These are phyloP conservation scores for Cadophora sp. DNA, from an alignment of 2,329 filamentous ascomycete genomes.

Conservation along the genomic window DNA sequence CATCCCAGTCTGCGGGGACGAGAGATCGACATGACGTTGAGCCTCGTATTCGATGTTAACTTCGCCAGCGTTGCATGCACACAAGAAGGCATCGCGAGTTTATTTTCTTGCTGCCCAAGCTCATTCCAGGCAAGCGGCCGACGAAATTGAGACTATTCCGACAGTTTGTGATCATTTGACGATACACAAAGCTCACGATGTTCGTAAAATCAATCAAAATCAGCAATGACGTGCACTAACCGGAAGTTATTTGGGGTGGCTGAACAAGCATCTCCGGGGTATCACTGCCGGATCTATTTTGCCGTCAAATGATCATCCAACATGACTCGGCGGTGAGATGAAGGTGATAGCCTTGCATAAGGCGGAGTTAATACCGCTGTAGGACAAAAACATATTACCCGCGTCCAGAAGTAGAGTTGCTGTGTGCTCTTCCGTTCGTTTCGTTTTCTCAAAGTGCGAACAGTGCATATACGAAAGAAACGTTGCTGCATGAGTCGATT, in stretches of 20 bases:
- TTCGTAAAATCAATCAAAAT: constrained; percentile 16
- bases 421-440: not conserved
- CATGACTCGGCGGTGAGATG: not conserved
- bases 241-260: constrained; percentile 1
- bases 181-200: constrained; percentile 6
- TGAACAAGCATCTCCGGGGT: constrained; percentile 4
- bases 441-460: not conserved
- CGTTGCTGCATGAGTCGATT: not conserved
- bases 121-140: constrained; percentile 7
- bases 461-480: constrained; percentile 4
- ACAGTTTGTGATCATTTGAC: constrained; percentile 2
- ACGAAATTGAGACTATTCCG: constrained; percentile 1
- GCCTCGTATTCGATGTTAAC: constrained; percentile 13
- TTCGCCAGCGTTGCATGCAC: not conserved
- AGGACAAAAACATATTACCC: not conserved
- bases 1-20: constrained; percentile 3
- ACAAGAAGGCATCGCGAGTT: not conserved
- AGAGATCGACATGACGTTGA: constrained; percentile 20
- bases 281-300: constrained; percentile 9
- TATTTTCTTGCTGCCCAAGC: not conserved
- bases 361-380: constrained; percentile 5
- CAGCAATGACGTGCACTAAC: constrained; percentile 5
- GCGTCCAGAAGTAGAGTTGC: not conserved
- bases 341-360: constrained; percentile 5
- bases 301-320: constrained; percentile 7